Base-by-base conservation (phyloP, 768 basidiomycete species). In the Naematelia encephala region DNA sequence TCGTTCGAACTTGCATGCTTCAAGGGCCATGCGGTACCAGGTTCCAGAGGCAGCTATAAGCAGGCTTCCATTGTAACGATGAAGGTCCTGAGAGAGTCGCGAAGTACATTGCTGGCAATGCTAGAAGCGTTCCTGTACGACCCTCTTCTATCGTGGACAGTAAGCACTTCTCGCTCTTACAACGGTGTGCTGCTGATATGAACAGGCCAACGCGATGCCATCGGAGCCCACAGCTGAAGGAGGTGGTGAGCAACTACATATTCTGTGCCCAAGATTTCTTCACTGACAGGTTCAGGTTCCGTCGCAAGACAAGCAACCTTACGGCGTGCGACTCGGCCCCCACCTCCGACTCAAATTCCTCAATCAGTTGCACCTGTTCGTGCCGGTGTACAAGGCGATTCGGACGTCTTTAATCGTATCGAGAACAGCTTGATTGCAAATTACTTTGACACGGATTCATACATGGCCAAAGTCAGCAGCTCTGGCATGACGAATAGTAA, bases 41-140 rank as follows among this genome's bases (percentile, higher is more conserved):
- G 73, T 2, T 64, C 70, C 2, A 59, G 76, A 45, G 79, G 79
- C 4, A 73, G 65, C 44, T 80, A 77, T 69, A 75, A 74, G 45
- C 62, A 72, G 34, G 73, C 76, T 19, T 75, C 72, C 29, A 63
- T 76, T 11, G 61, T 74, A 11, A 72, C 75, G 16, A 70, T 80
- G 74, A 58, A 63, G 11, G 70, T 79, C 16, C 55, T 79, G 51
- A 56, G 78, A 13, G 72, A 76, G 19, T 76, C 74, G 62, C 63
- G 71, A 48, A 74, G 76, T 34, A 75, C 67, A 22, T 59, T 80
- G 27, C 60, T 79, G 48, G 77, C 78, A 0, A 74, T 80, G 61
- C 69, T 80, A 11, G 77, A 77, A 57, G 77, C 79, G 0, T 80
- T 79, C 67, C 63, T 79, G 19, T 76, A 78, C 57, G 79, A 80